Conservation (phyloP, 2,329 filamentous ascomycete species). For the Claviceps sp. region DNA sequence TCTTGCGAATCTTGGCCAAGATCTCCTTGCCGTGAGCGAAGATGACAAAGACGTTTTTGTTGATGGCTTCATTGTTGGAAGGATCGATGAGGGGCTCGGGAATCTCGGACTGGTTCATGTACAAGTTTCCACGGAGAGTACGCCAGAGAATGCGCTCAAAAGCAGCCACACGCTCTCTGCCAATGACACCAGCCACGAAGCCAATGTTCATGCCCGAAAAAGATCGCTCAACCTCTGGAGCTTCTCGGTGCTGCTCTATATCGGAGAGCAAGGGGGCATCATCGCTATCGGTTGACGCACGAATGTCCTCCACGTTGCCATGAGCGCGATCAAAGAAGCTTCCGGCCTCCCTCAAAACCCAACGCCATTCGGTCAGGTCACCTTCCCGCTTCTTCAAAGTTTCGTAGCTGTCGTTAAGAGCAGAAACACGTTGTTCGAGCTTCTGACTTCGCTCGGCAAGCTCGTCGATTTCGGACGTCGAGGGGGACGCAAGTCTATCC, state of each 20-base stretch:
- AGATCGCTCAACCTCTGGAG: conserved; percentile 61
- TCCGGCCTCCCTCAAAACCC: conserved; percentile 90
- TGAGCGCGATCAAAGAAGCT: conserved; percentile 96
- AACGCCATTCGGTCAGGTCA: conserved; percentile 95
- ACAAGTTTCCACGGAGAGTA: conserved; percentile 90
- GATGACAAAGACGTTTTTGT: conserved; percentile 99
- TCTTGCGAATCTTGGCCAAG: conserved; percentile 96
- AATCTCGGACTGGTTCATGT: conserved; percentile 99
- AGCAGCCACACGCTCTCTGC: conserved; percentile 79
- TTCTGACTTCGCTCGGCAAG: conserved; percentile 83
- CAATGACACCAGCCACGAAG: conserved; percentile 92
- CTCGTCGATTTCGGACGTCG: conserved; percentile 91
- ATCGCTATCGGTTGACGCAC: conserved; percentile 77
- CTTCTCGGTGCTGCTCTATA: conserved; percentile 65
- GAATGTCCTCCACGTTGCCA: conserved; percentile 92
- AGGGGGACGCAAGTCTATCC: conserved; percentile 73
- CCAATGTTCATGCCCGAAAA: conserved; percentile 99
- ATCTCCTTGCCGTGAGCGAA: conserved; percentile 98
- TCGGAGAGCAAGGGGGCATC: conserved; percentile 90
- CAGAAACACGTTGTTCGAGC: conserved; percentile 80
- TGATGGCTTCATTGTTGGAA: conserved; percentile 76
- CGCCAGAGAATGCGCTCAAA: conserved; percentile 98
- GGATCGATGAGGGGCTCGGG: conserved; percentile 86
- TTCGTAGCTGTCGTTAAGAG: conserved; percentile 96
- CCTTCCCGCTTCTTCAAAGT: conserved; percentile 95